phyloP scores from a whole-genome alignment of 257 asterid genomes.

The Jaltomata sinuosa region DNA sequence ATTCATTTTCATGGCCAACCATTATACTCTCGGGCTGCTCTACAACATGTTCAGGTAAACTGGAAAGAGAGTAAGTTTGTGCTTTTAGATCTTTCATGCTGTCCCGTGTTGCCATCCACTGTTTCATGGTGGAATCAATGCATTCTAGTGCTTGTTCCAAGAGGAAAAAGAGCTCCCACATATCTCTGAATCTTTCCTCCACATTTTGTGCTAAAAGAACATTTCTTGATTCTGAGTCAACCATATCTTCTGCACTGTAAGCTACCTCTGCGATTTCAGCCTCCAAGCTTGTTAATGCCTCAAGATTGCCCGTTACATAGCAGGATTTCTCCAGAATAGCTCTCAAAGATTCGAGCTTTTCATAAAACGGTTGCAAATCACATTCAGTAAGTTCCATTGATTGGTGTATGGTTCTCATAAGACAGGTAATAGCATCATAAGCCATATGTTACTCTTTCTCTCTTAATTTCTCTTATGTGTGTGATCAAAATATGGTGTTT shows the following conservation, averaged over 20 bases:
- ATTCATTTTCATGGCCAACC: background rate
- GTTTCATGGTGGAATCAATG: background rate
- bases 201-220: background rate
- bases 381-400: background rate
- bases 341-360: background rate
- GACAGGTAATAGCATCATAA: background rate
- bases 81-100: background rate
- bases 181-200: background rate
- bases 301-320: background rate
- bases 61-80: background rate
- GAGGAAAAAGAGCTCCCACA: background rate
- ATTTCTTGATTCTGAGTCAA: background rate
- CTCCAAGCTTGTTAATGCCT: background rate
- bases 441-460: background rate
- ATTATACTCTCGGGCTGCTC: background rate
- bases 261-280: background rate
- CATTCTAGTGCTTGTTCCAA: background rate
- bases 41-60: background rate
- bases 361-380: background rate
- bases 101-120: background rate
- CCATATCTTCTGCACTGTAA: background rate
- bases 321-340: background rate
- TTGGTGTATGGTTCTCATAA: background rate
- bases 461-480: background rate
- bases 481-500: background rate